These are phyloP conservation scores for Fusarium lateritium DNA, from an alignment of 2,329 filamentous ascomycete genomes.

Conservation along the genomic window DNA sequence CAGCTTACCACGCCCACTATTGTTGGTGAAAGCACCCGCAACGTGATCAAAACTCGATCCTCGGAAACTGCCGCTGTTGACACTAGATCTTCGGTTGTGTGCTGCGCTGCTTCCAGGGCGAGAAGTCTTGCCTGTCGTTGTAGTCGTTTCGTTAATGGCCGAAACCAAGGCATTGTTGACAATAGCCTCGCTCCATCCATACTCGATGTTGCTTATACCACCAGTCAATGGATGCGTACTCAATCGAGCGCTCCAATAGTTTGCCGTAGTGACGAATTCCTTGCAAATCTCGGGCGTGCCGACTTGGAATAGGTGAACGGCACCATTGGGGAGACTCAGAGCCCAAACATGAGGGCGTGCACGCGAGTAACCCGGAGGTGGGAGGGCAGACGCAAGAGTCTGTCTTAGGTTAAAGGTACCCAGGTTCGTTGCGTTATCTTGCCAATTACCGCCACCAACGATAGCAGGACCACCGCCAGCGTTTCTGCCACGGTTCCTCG, in stretches of 20 bases:
- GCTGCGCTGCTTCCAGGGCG: slow-evolving; percentile 68
- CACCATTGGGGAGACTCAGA: slow-evolving; percentile 89
- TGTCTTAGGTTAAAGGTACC: slow-evolving; percentile 91
- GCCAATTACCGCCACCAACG: slow-evolving; percentile 98
- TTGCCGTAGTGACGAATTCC: slow-evolving; percentile 94
- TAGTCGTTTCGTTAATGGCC: slow-evolving; percentile 65
- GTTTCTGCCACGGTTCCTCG: slow-evolving; percentile 72
- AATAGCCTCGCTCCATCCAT: slow-evolving; percentile 92
- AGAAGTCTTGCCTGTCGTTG: slow-evolving; percentile 55
- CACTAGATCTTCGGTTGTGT: slow-evolving; percentile 59
- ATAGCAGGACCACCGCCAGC: slow-evolving; percentile 69
- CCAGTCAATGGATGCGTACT: slow-evolving; percentile 95
- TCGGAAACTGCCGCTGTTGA: slow-evolving; percentile 67
- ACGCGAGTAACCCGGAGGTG: slow-evolving; percentile 93
- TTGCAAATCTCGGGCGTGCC: slow-evolving; percentile 94
- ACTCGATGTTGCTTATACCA: slow-evolving; percentile 96
- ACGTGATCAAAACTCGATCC: slow-evolving; percentile 75
- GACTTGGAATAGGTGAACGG: slow-evolving; percentile 98
- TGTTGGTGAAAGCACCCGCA: slow-evolving; percentile 65
- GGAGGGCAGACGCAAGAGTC: slow-evolving; percentile 90
- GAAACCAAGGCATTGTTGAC: slow-evolving; percentile 73
- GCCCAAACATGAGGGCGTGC: slow-evolving; percentile 94
- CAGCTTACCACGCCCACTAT: slow-evolving; percentile 70
- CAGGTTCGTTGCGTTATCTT: slow-evolving; percentile 92
- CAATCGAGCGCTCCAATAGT: slow-evolving; percentile 96